A percentile compares a stretch with the other conserved stretches of the same genome.
Evolutionary conservation across 2,329 filamentous ascomycete genomes (phyloP).

Genomic region (Colletotrichum chrysophilum): DNA sequence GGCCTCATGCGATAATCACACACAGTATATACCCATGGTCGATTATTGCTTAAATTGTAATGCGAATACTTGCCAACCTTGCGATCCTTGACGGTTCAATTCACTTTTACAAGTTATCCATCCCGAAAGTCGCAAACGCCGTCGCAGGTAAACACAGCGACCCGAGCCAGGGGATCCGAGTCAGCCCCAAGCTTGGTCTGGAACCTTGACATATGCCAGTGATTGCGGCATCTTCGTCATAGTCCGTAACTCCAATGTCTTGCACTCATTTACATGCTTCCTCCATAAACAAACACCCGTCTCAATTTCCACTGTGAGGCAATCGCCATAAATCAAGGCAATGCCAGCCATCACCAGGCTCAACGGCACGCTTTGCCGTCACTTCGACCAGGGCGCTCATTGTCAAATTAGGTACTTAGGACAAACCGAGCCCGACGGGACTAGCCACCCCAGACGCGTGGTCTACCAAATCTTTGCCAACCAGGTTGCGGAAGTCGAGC

Average conservation of each 20-base stretch:
- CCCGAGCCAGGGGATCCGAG: neutral
- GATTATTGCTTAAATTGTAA: neutral
- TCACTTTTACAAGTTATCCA: neutral
- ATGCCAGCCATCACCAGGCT: neutral
- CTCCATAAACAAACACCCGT: neutral
- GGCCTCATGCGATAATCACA: neutral
- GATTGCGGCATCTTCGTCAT: neutral
- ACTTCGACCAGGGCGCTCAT: neutral
- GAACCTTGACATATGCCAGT: conserved; percentile 1
- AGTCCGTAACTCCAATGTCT: neutral
- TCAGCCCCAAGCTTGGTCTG: neutral
- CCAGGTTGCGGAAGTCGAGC: conserved; percentile 84
- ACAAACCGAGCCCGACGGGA: conserved; percentile 49
- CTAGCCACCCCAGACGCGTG: conserved; percentile 27
- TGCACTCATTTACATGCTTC: neutral
- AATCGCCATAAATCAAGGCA: neutral
- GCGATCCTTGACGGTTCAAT: neutral
- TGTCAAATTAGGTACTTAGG: conserved; percentile 17
- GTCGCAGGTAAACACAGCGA: conserved; percentile 1
- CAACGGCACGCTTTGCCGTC: neutral
- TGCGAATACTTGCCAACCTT: neutral
- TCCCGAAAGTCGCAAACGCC: conserved; percentile 1
- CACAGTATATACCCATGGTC: neutral
- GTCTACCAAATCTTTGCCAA: conserved; percentile 62
- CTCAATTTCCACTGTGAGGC: neutral